These are phyloP conservation scores for Babesia sp. DNA, from an alignment of 169 alveolate genomes.

Conservation along the genomic window DNA sequence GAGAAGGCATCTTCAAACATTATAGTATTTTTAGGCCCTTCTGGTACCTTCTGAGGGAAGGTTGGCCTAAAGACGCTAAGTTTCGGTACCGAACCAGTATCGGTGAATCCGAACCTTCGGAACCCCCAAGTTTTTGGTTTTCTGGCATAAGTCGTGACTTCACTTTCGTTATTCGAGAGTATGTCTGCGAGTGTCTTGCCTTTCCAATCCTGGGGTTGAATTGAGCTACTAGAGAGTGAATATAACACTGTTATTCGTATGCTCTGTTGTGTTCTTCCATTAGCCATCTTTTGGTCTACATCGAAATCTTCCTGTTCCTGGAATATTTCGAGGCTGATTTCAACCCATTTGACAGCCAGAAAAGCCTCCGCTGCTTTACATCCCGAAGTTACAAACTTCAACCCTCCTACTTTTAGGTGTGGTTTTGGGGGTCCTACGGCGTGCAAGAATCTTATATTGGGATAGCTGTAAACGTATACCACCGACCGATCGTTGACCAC, in stretches of 20 bases:
- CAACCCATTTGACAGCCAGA: slow-evolving; percentile 47
- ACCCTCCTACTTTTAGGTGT: slow-evolving; percentile 20
- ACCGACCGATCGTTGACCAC: slow-evolving; percentile 21
- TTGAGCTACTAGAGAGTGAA: not conserved
- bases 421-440: slow-evolving; percentile 31
- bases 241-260: slow-evolving; percentile 17
- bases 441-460: slow-evolving; percentile 17
- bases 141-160: not conserved
- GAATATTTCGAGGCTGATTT: slow-evolving; percentile 25
- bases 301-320: slow-evolving; percentile 36
- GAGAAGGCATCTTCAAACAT: slow-evolving; percentile 33
- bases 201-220: not conserved
- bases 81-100: not conserved
- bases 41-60: slow-evolving; percentile 19
- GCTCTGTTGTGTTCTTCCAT: not conserved
- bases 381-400: slow-evolving; percentile 22
- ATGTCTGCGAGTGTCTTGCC: slow-evolving; percentile 24
- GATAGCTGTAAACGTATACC: slow-evolving; percentile 42
- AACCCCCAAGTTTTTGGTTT: not conserved
- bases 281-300: slow-evolving; percentile 9
- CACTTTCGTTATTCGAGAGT: slow-evolving; percentile 8
- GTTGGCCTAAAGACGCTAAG: slow-evolving; percentile 33
- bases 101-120: not conserved
- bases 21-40: not conserved
- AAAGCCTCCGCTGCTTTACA: not conserved